Base-by-base conservation (phyloP, 306 rosid species). In the Cicer cuneatum region DNA sequence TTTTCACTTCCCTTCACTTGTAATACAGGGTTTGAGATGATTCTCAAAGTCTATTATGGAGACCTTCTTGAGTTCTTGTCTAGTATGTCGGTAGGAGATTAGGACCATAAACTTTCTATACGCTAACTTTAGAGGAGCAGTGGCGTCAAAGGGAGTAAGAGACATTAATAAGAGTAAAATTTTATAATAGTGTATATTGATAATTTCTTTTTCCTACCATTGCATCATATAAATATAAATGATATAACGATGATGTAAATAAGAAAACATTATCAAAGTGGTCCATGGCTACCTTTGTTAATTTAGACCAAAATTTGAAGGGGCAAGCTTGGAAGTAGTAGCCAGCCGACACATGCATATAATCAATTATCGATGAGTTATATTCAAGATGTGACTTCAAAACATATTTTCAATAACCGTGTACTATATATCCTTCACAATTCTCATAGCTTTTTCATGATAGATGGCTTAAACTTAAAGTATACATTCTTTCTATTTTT, bases 381-480 rank as follows among this genome's bases (percentile, higher is more conserved):
- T 40, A 52, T 73, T 40, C 58, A 72, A 64, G 61, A 18, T 14
- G 7, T 49, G 10, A 29, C 33, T 29, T 29, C 33, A 29, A 29
- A 0, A 52, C 53, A 41, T 10, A 38, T 38, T 58, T 69, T 72
- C 83, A 46, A 79, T 61, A 66, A 33, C 37, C 6, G 8, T 64
- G 51, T 46, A 35, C 41, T 57, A 7, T 66, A 14, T 14, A 42
- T 53, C 38, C 63, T 65, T 54, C 43, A 0, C 29, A 33, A 12
- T 4, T 46, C 5, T 10, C 1, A 14, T 46, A 42, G 7, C 67
- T 42, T 52, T 78, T 64, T 8, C 8, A 56, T 79, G 4, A 38
- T 68, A 5, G 53, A 21, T 19, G 51, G 43, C 72, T 68, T 74
- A 57, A 43, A 49, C 72, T 68, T 74, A 57, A 43, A 49, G 2